Evolutionary conservation across 345 rosid genomes (phyloP), one percentile per base, ranked within the genome.

Genomic region (Triadica sebifera): DNA sequence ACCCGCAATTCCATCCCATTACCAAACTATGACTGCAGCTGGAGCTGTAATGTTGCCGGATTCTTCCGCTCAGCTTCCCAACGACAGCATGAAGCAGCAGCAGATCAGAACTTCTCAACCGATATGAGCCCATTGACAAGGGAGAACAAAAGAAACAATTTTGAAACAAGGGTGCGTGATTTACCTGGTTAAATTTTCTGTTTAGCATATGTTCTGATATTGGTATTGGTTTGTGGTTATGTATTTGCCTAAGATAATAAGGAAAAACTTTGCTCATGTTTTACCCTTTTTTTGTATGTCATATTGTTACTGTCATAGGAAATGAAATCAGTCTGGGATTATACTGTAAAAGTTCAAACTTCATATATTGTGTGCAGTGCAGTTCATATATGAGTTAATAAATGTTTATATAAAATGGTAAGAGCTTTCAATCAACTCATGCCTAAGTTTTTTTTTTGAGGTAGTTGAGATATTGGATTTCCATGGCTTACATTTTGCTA

Each of bases 11-110:
- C 86, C 90, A 70, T 83, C 92, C 63, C 99, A 90, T 82, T 95
- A 93, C 81, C 99, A 95, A 75, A 95, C 99, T 70, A 87, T 91
- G 90, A 74, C 88, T 0, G 78, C 85, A 20, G 80, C 80, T 50
- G 78, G 85, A 71, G 82, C 83, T 65, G 84, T 79, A 67, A 83
- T 70, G 51, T 53, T 89, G 81, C 84, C 91, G 6, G 94, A 91
- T 60, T 83, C 81, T 61, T 81, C 93, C 74, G 58, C 80, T 60
- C 88, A 84, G 82, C 77, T 82, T 74, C 80, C 89, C 9, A 61
- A 71, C 19, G 97, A 91, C 60, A 87, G 79, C 78, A 74, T 78
- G 65, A 84, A 81, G 84, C 90, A 85, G 34, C 34, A 29, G 72
- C 93, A 91, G 83, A 88, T 86, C 50, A 87, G 91, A 83, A 81